Percentiles rank a stretch among this genome's conserved stretches.
Conservation (phyloP, 2,329 filamentous ascomycete genomes). For the Huntiella abstrusa region DNA sequence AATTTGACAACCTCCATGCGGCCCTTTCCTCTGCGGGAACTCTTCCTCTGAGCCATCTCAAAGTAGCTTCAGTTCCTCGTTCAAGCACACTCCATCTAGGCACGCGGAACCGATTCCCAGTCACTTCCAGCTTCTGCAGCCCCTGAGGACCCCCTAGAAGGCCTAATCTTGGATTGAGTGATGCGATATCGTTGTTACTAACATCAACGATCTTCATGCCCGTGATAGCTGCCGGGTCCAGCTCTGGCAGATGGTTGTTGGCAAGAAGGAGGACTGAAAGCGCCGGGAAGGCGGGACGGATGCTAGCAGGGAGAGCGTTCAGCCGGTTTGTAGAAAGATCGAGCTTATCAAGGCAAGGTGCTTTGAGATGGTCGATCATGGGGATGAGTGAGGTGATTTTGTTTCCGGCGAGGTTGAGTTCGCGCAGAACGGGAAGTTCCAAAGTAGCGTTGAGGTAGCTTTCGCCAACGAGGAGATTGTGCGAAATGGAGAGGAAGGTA, state of each 20-base stretch:
- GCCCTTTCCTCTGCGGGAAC: constrained; percentile 45
- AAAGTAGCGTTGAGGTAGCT: constrained; percentile 47
- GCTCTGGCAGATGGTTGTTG: constrained; percentile 60
- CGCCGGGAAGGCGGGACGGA: constrained; percentile 50
- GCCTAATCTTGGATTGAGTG: constrained; percentile 63
- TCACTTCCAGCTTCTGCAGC: constrained; percentile 52
- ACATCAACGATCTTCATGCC: constrained; percentile 63
- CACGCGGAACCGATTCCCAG: constrained; percentile 73
- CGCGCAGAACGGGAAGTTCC: constrained; percentile 53
- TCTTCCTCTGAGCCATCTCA: constrained; percentile 62
- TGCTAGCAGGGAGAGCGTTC: constrained; percentile 39
- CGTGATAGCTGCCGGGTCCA: constrained; percentile 53
- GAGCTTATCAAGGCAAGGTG: constrained; percentile 55
- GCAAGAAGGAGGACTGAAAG: constrained; percentile 53
- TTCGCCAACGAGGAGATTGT: constrained; percentile 51
- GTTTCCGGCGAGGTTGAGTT: constrained; percentile 59
- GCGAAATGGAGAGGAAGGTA: constrained; percentile 51
- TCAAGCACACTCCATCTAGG: constrained; percentile 70
- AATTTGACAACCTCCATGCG: constrained; percentile 31
- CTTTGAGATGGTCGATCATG: constrained; percentile 47
- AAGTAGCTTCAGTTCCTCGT: constrained; percentile 67
- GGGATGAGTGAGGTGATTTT: constrained; percentile 51
- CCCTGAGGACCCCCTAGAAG: constrained; percentile 46
- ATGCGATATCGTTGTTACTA: constrained; percentile 70
- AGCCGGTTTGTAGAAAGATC: constrained; percentile 75